Evolutionary conservation across 176 grass and related monocot species (phyloP).

Genomic region (Cymbopogon citratus): DNA sequence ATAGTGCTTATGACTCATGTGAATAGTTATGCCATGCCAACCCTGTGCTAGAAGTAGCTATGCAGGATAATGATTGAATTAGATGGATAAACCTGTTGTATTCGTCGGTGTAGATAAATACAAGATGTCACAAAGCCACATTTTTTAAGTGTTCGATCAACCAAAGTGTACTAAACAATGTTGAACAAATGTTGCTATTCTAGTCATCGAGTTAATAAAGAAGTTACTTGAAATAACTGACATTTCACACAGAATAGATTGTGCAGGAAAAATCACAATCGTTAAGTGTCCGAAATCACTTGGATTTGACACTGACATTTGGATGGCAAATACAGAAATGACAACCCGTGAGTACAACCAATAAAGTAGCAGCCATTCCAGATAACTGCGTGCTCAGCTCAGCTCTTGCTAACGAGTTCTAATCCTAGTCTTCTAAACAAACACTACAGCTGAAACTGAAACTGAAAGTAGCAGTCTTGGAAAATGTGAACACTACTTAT

Average conservation of each 20-base stretch:
- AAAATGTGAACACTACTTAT: too few species aligned
- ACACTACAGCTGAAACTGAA: too few species aligned
- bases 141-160: background rate
- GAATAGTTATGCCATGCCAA: background rate
- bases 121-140: background rate
- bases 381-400: too few species aligned
- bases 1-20: background rate
- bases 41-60: too few species aligned
- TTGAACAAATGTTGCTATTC: background rate
- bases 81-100: background rate
- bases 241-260: background rate
- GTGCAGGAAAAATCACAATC: background rate
- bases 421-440: too few species aligned
- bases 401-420: too few species aligned
- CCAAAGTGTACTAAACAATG: background rate
- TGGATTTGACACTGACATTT: background rate
- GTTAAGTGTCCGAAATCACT: background rate
- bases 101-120: background rate
- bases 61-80: background rate
- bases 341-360: background rate
- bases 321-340: background rate
- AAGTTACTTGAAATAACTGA: background rate
- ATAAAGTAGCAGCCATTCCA: too few species aligned
- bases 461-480: too few species aligned
- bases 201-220: background rate